These are phyloP conservation scores for Eucalyptus sp. DNA, from an alignment of 345 rosid species.

Conservation along the genomic window DNA sequence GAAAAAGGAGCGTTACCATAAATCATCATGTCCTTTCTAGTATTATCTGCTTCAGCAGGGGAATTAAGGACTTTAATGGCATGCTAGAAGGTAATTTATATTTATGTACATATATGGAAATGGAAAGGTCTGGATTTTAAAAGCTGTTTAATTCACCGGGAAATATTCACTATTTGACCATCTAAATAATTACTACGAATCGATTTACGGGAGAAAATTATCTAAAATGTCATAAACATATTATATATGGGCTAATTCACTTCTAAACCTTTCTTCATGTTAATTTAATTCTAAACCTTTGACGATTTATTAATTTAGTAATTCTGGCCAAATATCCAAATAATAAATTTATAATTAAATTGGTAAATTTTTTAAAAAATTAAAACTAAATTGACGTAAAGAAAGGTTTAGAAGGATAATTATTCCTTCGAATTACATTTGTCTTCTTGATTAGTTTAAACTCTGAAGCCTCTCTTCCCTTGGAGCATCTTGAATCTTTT, in stretches of 20 bases:
- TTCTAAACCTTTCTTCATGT: too few relatives aligned
- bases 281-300: too few relatives aligned
- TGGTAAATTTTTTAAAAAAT: too few relatives aligned
- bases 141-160: not conserved
- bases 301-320: not conserved
- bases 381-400: too few relatives aligned
- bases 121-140: not conserved
- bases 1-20: not conserved
- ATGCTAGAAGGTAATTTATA: not conserved
- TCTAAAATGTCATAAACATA: too few relatives aligned
- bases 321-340: too few relatives aligned
- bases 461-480: not conserved
- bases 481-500: not conserved
- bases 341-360: too few relatives aligned
- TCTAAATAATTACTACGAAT: not conserved
- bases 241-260: rapidly evolving
- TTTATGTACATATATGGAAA: not conserved
- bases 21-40: not conserved
- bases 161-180: not conserved
- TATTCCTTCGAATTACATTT: not conserved
- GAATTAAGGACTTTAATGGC: not conserved
- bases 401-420: too few relatives aligned
- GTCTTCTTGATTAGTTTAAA: not conserved
- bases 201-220: rapidly evolving
- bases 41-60: not conserved